These are phyloP conservation scores for Viola pubescens DNA, from an alignment of 441 rosid species.

Conservation along the genomic window DNA sequence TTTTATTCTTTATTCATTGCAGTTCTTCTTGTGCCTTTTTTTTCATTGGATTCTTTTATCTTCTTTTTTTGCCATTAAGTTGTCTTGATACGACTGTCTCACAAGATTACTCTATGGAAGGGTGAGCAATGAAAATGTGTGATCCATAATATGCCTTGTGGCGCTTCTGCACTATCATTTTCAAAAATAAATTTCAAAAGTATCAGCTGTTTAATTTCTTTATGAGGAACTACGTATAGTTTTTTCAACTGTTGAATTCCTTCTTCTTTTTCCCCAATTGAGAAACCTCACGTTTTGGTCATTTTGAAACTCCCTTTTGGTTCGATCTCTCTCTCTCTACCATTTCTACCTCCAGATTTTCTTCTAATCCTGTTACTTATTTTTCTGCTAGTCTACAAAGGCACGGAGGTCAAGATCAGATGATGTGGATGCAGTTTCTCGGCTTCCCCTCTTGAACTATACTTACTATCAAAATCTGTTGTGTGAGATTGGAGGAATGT, in stretches of 20 bases:
- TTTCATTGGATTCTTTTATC: neutral
- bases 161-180: too few species aligned
- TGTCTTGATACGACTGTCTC: neutral
- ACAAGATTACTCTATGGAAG: neutral
- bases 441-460: slow-evolving; percentile 69
- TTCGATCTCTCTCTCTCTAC: too few species aligned
- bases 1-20: neutral
- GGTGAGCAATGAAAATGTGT: neutral
- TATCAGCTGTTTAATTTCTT: too few species aligned
- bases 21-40: neutral
- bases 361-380: slow-evolving; percentile 12
- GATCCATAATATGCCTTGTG: too few species aligned
- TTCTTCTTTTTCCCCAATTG: too few species aligned
- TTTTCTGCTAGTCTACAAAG: slow-evolving; percentile 50
- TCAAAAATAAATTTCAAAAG: too few species aligned
- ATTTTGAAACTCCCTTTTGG: too few species aligned
- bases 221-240: too few species aligned
- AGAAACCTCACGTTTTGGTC: too few species aligned
- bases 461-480: slow-evolving; percentile 56
- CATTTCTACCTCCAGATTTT: too few species aligned
- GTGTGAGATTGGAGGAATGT: slow-evolving; percentile 98
- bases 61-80: neutral
- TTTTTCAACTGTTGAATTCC: too few species aligned
- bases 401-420: slow-evolving; percentile 88
- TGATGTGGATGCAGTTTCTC: slow-evolving; percentile 86